These are phyloP conservation scores for Holtermannia corniformis DNA, from an alignment of 768 basidiomycete species.

Conservation along the genomic window DNA sequence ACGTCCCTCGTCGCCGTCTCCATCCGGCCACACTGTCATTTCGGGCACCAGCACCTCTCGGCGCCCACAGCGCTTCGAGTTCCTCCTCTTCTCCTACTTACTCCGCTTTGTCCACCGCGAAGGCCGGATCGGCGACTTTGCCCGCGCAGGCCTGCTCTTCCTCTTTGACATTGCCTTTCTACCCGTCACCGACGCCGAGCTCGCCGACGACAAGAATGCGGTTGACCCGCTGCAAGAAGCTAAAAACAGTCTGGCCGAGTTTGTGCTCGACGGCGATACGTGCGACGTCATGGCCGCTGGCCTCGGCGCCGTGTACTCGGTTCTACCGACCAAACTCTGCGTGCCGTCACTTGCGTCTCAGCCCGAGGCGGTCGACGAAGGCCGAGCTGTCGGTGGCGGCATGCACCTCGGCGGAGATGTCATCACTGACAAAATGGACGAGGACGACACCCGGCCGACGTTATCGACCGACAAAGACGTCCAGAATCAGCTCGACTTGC, in stretches of 20 bases:
- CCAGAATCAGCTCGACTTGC: constrained; percentile 69
- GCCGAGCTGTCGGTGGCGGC: constrained; percentile 45
- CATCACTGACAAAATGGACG: constrained; percentile 48
- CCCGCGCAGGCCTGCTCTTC: constrained; percentile 82
- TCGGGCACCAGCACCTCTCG: constrained; percentile 43
- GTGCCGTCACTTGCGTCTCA: constrained; percentile 47
- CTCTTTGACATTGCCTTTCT: constrained; percentile 80
- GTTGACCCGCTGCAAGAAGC: constrained; percentile 72
- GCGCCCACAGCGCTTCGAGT: constrained; percentile 67
- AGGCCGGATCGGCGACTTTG: constrained; percentile 85
- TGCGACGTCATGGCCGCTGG: constrained; percentile 95
- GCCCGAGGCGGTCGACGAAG: constrained; percentile 13
- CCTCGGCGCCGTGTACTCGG: constrained; percentile 81
- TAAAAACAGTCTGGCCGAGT: constrained; percentile 77
- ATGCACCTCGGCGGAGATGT: constrained; percentile 40
- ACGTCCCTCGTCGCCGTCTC: constrained; percentile 49
- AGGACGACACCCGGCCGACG: constrained; percentile 46
- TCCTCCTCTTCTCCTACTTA: constrained; percentile 88
- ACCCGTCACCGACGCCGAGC: constrained; percentile 5
- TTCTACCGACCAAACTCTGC: constrained; percentile 76
- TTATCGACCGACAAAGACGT: constrained; percentile 67
- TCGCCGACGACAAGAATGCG: constrained; percentile 10
- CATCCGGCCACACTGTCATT: constrained; percentile 53
- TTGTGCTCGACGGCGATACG: constrained; percentile 93
- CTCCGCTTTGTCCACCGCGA: constrained; percentile 91